A percentile compares a stretch with the other conserved stretches of the same genome.
Conservation (phyloP, 257 asterid genomes). For the Capsicum rhomboideum region DNA sequence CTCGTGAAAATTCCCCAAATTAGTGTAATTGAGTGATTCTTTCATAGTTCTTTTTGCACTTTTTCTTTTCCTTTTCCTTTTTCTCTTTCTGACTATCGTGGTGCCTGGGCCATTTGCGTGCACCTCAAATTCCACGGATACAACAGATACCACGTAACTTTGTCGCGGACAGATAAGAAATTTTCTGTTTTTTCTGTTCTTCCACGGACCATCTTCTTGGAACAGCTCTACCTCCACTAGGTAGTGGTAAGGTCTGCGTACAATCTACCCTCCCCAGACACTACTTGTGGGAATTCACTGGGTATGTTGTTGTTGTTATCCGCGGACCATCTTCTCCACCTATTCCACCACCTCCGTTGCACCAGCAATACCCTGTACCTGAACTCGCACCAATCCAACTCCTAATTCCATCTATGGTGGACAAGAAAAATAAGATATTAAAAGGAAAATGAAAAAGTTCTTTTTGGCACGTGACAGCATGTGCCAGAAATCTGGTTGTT, state of each 20-base stretch:
- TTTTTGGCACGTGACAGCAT: background rate
- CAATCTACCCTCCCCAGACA: no score
- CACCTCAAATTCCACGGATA: background rate
- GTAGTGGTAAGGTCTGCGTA: no score
- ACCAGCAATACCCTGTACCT: background rate
- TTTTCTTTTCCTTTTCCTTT: background rate
- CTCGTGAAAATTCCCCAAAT: background rate
- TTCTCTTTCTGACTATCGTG: background rate
- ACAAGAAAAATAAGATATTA: no score
- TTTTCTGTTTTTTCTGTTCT: background rate
- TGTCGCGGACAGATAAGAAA: background rate
- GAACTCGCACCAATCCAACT: background rate
- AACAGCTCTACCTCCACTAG: no score
- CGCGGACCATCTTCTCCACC: background rate
- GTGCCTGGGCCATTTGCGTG: background rate
- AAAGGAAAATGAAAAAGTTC: background rate
- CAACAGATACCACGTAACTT: background rate
- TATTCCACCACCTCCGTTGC: background rate
- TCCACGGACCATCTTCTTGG: background rate
- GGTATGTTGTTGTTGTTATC: no score
- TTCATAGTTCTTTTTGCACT: background rate
- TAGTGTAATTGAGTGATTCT: background rate
- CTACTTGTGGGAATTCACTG: no score
- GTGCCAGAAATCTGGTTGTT: background rate
- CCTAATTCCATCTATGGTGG: no score